Evolutionary conservation across 108 stramenopile genomes (phyloP).

Genomic region (Cyclotella atomus): DNA sequence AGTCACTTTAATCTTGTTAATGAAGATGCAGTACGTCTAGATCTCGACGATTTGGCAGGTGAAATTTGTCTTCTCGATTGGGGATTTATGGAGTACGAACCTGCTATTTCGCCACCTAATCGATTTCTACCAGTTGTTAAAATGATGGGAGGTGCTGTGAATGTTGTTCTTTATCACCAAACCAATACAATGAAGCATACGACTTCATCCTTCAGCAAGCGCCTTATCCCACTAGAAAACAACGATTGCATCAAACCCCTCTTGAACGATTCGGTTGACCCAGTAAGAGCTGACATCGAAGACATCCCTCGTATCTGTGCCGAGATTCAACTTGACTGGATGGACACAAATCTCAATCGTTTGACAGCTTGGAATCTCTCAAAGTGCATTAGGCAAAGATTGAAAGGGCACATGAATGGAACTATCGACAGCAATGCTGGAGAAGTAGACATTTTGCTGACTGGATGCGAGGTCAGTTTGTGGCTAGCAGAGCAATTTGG

Average conservation of each 20-base stretch:
- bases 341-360: constrained; percentile 58
- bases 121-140: constrained; percentile 37
- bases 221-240: constrained; percentile 53
- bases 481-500: constrained; percentile 91
- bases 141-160: constrained; percentile 59
- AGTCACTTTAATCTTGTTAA: constrained; percentile 27
- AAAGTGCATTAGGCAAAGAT: neutral
- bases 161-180: constrained; percentile 49
- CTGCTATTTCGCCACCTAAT: constrained; percentile 56
- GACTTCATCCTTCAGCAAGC: constrained; percentile 45
- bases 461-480: constrained; percentile 82
- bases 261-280: constrained; percentile 42
- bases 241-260: constrained; percentile 64
- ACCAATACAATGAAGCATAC: constrained; percentile 39
- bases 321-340: constrained; percentile 69
- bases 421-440: constrained; percentile 16
- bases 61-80: constrained; percentile 71
- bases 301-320: constrained; percentile 60
- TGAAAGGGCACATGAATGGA: constrained; percentile 6
- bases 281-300: constrained; percentile 56
- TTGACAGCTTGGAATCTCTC: constrained; percentile 49
- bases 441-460: constrained; percentile 71
- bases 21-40: constrained; percentile 60
- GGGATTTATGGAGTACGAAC: constrained; percentile 31
- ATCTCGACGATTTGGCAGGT: constrained; percentile 76